phyloP scores from a whole-genome alignment of 2,329 filamentous ascomycete genomes.

The Pyrenophora graminea region DNA sequence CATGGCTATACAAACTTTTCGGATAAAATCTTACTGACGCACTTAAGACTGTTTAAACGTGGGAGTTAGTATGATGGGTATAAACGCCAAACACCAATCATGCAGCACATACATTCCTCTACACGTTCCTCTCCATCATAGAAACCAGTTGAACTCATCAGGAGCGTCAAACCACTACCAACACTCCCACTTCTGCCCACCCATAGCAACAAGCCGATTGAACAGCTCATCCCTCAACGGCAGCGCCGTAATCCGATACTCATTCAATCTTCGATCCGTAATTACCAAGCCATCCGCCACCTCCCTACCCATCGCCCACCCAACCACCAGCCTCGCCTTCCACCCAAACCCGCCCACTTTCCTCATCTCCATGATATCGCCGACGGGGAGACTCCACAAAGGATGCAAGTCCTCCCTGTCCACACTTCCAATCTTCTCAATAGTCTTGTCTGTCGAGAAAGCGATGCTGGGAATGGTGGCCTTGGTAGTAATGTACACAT shows the following conservation, averaged over 20 bases:
- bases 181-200: conserved; percentile 80
- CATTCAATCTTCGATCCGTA: conserved; percentile 59
- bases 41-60: too few relatives aligned
- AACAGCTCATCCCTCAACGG: conserved; percentile 76
- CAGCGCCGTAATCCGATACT: conserved; percentile 71
- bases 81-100: conserved; percentile 2
- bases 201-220: conserved; percentile 76
- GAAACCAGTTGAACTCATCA: too few relatives aligned
- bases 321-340: conserved; percentile 82
- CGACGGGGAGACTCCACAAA: conserved; percentile 70
- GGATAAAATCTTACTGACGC: too few relatives aligned
- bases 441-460: conserved; percentile 61
- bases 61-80: conserved; percentile 1
- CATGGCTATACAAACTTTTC: background rate
- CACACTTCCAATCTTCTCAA: conserved; percentile 51
- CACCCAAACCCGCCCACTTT: conserved; percentile 82
- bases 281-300: conserved; percentile 77
- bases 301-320: conserved; percentile 74
- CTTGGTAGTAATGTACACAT: conserved; percentile 70
- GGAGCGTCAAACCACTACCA: conserved; percentile 55
- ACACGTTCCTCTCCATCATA: background rate
- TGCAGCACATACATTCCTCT: background rate
- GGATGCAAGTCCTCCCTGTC: conserved; percentile 61
- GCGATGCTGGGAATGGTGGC: conserved; percentile 70
- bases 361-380: conserved; percentile 72